These are phyloP conservation scores for Yamadazyma phyllophila DNA, from an alignment of 805 yeast species.

Conservation along the genomic window DNA sequence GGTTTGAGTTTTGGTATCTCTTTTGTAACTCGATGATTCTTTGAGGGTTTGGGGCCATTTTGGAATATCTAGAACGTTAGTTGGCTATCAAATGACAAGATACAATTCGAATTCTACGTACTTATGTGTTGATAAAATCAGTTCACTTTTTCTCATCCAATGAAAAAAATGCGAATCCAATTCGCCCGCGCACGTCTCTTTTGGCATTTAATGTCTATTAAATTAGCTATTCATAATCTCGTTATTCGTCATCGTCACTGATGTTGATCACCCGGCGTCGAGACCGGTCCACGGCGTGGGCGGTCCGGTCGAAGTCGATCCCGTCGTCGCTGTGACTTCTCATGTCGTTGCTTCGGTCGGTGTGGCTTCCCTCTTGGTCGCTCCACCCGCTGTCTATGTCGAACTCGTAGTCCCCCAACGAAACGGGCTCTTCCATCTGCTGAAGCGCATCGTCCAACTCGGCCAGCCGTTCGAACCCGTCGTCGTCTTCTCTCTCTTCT, in stretches of 20 bases:
- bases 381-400: no score
- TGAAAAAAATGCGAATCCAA: constrained; percentile 9
- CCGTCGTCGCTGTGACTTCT: not conserved
- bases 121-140: constrained; percentile 14
- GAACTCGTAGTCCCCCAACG: constrained; percentile 14
- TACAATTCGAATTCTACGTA: not conserved
- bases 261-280: constrained; percentile 16
- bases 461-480: constrained; percentile 15
- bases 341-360: not conserved
- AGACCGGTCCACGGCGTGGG: constrained; percentile 1
- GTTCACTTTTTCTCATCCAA: constrained; percentile 17
- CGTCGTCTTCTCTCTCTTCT: constrained; percentile 10
- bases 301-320: constrained; percentile 9
- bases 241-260: constrained; percentile 18
- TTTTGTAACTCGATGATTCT: constrained; percentile 46
- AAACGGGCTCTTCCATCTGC: not conserved
- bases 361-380: not conserved
- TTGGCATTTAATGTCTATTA: no score
- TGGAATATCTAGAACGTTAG: constrained; percentile 4
- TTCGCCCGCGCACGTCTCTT: not conserved
- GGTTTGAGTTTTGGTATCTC: constrained; percentile 41
- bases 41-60: constrained; percentile 41
- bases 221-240: not conserved
- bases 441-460: no score
- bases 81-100: not conserved